These are phyloP conservation scores for Leptomonas pyrrhocoris DNA, from an alignment of 208 protist species.

Conservation along the genomic window DNA sequence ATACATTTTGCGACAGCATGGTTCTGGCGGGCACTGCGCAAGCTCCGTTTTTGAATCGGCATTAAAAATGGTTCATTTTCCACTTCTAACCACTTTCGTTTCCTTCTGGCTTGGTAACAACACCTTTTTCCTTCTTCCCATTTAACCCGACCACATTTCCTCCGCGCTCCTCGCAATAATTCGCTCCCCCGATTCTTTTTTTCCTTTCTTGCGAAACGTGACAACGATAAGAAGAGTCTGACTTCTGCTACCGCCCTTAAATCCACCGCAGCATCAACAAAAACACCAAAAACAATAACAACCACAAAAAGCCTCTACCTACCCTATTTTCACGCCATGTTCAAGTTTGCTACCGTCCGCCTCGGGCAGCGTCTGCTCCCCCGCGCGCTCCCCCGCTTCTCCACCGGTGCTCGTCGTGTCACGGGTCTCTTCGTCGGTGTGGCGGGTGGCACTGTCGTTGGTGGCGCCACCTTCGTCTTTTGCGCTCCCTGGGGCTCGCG, in stretches of 20 bases:
- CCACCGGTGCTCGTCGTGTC: constrained; percentile 16
- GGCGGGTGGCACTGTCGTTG: constrained; percentile 36
- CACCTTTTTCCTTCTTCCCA: no score
- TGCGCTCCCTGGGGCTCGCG: constrained; percentile 24
- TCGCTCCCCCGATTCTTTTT: no score
- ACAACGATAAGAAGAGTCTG: no score
- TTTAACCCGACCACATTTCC: no score
- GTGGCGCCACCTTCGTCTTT: constrained; percentile 46
- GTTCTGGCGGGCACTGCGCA: no score
- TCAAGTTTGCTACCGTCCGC: constrained; percentile 36
- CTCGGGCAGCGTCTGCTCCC: constrained; percentile 42
- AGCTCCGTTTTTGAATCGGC: no score
- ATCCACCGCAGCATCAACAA: not conserved
- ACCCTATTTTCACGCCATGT: constrained; percentile 25
- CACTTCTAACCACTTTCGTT: no score
- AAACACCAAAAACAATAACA: not conserved
- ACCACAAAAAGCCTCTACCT: not conserved
- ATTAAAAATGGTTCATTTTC: no score
- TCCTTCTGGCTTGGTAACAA: no score
- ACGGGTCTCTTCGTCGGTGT: constrained; percentile 32
- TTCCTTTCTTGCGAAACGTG: no score
- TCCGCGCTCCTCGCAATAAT: no score
- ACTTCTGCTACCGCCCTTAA: not conserved
- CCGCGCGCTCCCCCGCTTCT: constrained; percentile 11
- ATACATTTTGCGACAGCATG: no score